phyloP scores from a whole-genome alignment of 257 asterid genomes.

The Cordia subcordata region DNA sequence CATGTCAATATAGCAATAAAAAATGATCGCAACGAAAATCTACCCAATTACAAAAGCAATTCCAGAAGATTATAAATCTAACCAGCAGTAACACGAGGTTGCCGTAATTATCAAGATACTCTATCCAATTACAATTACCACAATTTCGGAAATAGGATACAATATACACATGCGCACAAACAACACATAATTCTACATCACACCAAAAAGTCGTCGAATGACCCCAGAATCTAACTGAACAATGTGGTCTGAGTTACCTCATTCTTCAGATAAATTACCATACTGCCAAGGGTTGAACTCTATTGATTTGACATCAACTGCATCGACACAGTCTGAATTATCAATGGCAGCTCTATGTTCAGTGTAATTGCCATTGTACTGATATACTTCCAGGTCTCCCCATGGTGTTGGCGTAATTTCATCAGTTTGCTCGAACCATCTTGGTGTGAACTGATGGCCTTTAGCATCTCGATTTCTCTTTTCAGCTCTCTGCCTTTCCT shows the following conservation, averaged over 20 bases:
- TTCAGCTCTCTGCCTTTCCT: conserved; percentile 94
- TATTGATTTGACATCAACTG: conserved; percentile 27
- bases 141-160: background rate
- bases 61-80: no score
- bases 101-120: no score
- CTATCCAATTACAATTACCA: no score
- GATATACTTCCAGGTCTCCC: conserved; percentile 88
- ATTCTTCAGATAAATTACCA: conserved; percentile 19
- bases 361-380: conserved; percentile 62
- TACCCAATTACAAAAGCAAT: no score
- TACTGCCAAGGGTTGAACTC: conserved; percentile 97
- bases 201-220: no score
- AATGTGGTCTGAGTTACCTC: background rate
- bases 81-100: no score
- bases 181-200: background rate
- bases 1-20: no score
- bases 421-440: conserved; percentile 78
- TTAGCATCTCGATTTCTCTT: conserved; percentile 80
- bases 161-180: background rate
- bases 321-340: conserved; percentile 34
- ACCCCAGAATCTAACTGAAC: no score
- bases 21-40: no score
- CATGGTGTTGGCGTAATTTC: conserved; percentile 84
- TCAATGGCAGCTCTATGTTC: conserved; percentile 63
- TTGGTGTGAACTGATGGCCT: conserved; percentile 60